Conservation (phyloP, 352 stramenopile species). For the Phytophthora sp. region DNA sequence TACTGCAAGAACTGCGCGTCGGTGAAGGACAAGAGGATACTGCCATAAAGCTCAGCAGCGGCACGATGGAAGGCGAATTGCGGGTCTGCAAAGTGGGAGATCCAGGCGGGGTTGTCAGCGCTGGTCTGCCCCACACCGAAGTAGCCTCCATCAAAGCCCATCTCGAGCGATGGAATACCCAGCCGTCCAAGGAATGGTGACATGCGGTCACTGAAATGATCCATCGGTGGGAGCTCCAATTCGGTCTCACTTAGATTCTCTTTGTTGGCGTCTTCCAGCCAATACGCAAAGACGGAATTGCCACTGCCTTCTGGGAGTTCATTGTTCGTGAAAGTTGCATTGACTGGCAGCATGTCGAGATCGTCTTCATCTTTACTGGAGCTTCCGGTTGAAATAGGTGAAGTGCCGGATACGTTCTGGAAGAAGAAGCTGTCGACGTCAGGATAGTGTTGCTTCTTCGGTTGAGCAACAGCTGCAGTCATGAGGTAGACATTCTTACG, state of each 20-base stretch:
- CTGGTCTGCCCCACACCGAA: constrained; percentile 62
- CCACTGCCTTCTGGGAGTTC: constrained; percentile 60
- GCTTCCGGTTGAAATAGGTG: constrained; percentile 17
- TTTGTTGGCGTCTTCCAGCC: constrained; percentile 63
- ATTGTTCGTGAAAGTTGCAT: constrained; percentile 69
- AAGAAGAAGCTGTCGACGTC: constrained; percentile 62
- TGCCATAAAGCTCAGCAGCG: constrained; percentile 80
- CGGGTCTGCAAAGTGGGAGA: constrained; percentile 78
- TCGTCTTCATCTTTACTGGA: constrained; percentile 43
- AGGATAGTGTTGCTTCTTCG: constrained; percentile 51
- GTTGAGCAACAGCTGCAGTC: constrained; percentile 70
- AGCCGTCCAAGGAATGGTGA: constrained; percentile 76
- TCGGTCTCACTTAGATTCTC: constrained; percentile 23
- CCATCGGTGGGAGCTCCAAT: constrained; percentile 60
- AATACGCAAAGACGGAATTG: constrained; percentile 76
- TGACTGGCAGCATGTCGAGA: constrained; percentile 57
- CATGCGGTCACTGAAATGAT: constrained; percentile 53
- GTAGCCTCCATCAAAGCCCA: constrained; percentile 76
- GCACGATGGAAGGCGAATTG: constrained; percentile 77
- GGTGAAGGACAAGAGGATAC: constrained; percentile 76
- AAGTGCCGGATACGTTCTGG: constrained; percentile 19
- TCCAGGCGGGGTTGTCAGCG: constrained; percentile 77
- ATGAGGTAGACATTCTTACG: constrained; percentile 82
- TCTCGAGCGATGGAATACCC: constrained; percentile 76
- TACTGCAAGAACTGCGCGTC: constrained; percentile 87